These are phyloP conservation scores for Stropharia rugosoannulata DNA, from an alignment of 768 basidiomycete genomes.

Conservation along the genomic window DNA sequence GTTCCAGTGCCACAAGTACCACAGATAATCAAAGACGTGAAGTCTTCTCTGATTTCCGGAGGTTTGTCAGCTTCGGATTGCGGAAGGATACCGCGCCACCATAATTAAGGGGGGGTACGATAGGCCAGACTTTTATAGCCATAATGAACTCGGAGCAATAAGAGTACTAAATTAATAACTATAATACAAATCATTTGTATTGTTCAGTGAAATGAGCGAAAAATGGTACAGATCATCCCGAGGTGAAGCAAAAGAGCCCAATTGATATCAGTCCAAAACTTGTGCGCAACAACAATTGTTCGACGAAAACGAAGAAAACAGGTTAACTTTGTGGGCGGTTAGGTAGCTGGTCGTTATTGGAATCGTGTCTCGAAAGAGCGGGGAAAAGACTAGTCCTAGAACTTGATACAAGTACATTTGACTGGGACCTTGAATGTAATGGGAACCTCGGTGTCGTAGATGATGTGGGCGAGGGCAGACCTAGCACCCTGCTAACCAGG, in stretches of 20 bases:
- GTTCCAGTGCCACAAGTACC: constrained; percentile 46
- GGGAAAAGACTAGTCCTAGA: constrained; percentile 9
- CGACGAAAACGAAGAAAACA: background rate
- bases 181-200: background rate
- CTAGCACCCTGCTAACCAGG: constrained; percentile 27
- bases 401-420: constrained; percentile 4
- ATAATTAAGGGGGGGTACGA: background rate
- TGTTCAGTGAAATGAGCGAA: constrained; percentile 1
- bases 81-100: constrained; percentile 57
- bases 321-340: constrained; percentile 10
- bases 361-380: constrained; percentile 7
- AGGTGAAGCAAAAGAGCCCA: background rate
- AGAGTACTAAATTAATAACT: background rate
- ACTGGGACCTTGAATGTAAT: constrained; percentile 1
- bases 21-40: constrained; percentile 60
- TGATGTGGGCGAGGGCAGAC: constrained; percentile 19
- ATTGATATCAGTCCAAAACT: background rate
- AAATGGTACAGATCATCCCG: background rate
- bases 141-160: background rate
- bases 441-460: constrained; percentile 10
- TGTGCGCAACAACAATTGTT: background rate
- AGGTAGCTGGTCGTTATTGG: constrained; percentile 13
- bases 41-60: constrained; percentile 85
- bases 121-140: background rate
- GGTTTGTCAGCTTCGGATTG: constrained; percentile 88